Conservation (phyloP, 768 basidiomycete species). For the Lentinula lateritia region DNA sequence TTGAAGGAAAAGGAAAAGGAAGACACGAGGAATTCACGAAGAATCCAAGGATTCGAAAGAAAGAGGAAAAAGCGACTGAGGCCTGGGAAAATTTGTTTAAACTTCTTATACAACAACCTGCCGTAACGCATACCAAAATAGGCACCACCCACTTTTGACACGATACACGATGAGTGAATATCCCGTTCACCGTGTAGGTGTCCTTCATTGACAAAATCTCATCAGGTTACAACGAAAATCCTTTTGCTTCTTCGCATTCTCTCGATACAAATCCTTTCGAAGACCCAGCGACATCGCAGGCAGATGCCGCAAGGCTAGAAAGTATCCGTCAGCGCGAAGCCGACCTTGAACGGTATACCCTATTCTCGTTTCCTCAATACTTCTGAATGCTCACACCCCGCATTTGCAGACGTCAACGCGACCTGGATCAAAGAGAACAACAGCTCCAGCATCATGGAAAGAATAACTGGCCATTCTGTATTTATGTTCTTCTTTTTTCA, state of each 20-base stretch:
- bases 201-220: neutral
- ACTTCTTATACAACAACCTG: neutral
- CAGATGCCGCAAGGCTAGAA: conserved; percentile 43
- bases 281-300: conserved; percentile 53
- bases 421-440: conserved; percentile 64
- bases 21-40: conserved; percentile 1
- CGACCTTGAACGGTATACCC: conserved; percentile 49
- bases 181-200: neutral
- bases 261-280: conserved; percentile 89
- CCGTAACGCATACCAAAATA: neutral
- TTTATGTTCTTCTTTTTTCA: conserved; percentile 23
- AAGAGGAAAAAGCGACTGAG: neutral
- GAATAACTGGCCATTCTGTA: conserved; percentile 94
- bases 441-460: conserved; percentile 69
- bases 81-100: neutral
- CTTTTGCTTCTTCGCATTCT: conserved; percentile 80
- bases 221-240: conserved; percentile 56
- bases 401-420: conserved; percentile 58
- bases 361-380: neutral
- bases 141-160: conserved; percentile 6
- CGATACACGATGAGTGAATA: conserved; percentile 8
- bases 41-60: neutral
- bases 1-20: conserved; percentile 16
- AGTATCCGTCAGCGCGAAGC: conserved; percentile 74
- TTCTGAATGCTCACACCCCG: neutral